Evolutionary conservation across 257 asterid species (phyloP).

Genomic region (Linderniella brevidens): DNA sequence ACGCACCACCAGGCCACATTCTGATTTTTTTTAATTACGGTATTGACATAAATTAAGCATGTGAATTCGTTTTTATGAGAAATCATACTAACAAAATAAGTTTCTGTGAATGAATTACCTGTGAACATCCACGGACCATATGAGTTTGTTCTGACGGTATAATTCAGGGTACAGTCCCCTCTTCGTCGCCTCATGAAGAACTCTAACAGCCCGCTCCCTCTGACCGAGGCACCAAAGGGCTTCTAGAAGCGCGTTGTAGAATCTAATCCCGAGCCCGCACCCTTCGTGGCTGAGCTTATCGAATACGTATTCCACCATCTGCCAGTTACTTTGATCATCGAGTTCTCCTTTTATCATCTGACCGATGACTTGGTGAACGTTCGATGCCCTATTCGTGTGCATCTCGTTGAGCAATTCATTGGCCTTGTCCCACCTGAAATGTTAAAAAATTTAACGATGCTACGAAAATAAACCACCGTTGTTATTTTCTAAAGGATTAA

Average conservation of each 20-base stretch:
- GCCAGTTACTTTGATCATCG: constrained; percentile 82
- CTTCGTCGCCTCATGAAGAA: constrained; percentile 74
- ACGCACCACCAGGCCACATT: constrained; percentile 94
- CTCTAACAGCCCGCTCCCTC: constrained; percentile 89
- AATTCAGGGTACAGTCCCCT: constrained; percentile 79
- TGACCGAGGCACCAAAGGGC: constrained; percentile 97
- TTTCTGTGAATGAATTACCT: constrained; percentile 25
- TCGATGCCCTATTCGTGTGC: constrained; percentile 49
- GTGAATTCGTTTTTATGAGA: too few relatives aligned
- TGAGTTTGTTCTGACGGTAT: constrained; percentile 56
- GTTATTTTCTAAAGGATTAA: not conserved
- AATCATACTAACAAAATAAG: constrained; percentile 2
- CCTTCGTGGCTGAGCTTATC: constrained; percentile 90
- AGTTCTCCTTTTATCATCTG: constrained; percentile 82
- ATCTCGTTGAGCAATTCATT: constrained; percentile 58
- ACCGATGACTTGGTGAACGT: constrained; percentile 69
- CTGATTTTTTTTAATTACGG: constrained; percentile 22
- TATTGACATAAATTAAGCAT: constrained; percentile 7
- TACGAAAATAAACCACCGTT: constrained; percentile 6
- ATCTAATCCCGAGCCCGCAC: constrained; percentile 66
- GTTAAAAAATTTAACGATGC: constrained; percentile 15
- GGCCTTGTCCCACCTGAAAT: constrained; percentile 58
- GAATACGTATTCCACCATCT: constrained; percentile 84
- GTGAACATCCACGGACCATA: constrained; percentile 90
- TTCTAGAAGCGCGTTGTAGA: constrained; percentile 63